A percentile compares a stretch with the other conserved stretches of the same genome.
Conservation (phyloP, 2,329 filamentous ascomycete genomes). For the Dothistroma septosporum region DNA sequence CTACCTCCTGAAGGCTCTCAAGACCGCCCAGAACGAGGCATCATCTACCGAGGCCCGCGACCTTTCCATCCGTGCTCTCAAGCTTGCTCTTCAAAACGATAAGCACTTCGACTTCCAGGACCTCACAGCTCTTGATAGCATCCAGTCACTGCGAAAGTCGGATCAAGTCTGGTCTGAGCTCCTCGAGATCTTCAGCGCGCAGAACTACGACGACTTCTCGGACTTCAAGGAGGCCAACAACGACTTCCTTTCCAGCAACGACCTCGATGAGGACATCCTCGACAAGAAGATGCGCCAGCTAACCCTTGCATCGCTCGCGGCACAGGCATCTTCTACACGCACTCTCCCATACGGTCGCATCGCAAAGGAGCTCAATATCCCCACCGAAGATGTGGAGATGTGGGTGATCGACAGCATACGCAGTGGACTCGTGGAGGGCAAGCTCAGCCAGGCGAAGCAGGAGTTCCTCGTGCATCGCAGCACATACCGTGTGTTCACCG, state of each 20-base stretch:
- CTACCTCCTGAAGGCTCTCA: conserved; percentile 72
- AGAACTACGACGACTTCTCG: conserved; percentile 90
- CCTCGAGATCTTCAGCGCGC: conserved; percentile 90
- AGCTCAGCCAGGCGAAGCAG: conserved; percentile 86
- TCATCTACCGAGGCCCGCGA: conserved; percentile 53
- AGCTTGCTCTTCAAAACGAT: conserved; percentile 61
- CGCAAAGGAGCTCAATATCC: conserved; percentile 77
- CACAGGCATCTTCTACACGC: conserved; percentile 69
- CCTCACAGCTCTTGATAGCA: conserved; percentile 65
- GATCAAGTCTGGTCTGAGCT: conserved; percentile 85
- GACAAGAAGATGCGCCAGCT: conserved; percentile 95
- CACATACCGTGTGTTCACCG: conserved; percentile 93
- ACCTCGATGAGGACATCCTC: conserved; percentile 66
- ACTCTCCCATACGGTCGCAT: conserved; percentile 87
- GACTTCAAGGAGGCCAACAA: conserved; percentile 92
- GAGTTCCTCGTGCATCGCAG: conserved; percentile 94
- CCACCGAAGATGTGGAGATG: conserved; percentile 82
- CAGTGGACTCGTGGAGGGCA: conserved; percentile 90
- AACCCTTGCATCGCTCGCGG: conserved; percentile 84
- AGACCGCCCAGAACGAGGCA: conserved; percentile 63
- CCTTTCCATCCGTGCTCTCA: conserved; percentile 61
- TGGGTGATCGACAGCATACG: conserved; percentile 99
- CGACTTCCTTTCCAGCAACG: conserved; percentile 74
- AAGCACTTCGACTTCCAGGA: conserved; percentile 70
- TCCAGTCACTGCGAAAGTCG: conserved; percentile 81